These are phyloP conservation scores for Lathyrus tuberosus DNA, from an alignment of 306 rosid species.

Conservation along the genomic window DNA sequence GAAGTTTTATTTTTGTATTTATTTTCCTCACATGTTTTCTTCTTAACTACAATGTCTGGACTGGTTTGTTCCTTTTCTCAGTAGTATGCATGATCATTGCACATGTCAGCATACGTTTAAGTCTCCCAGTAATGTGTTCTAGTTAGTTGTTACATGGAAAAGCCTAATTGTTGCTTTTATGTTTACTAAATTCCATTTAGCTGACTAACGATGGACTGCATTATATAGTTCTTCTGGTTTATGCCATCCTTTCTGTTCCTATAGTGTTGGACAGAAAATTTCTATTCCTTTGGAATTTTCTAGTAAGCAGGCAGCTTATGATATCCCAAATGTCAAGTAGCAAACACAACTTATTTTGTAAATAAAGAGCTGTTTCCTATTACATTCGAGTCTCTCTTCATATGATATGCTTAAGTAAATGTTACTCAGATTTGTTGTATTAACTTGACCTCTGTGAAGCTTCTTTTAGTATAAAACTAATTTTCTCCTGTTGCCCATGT, in stretches of 20 bases:
- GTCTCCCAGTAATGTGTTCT: not conserved
- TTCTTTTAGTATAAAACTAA: slow-evolving; percentile 26
- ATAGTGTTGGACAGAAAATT: slow-evolving; percentile 3
- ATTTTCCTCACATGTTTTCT: slow-evolving; percentile 23
- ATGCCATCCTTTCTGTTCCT: slow-evolving; percentile 24
- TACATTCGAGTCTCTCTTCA: not conserved
- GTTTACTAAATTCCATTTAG: slow-evolving; percentile 23
- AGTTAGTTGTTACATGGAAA: slow-evolving; percentile 4
- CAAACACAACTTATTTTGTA: slow-evolving; percentile 19
- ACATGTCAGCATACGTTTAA: not conserved
- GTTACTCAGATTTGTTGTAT: slow-evolving; percentile 31
- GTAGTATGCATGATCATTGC: slow-evolving; percentile 5
- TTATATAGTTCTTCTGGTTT: not conserved
- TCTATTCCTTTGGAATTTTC: not conserved
- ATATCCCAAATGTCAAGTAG: slow-evolving; percentile 26
- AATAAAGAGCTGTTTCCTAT: slow-evolving; percentile 8
- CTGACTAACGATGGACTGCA: slow-evolving; percentile 5
- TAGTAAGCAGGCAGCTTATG: slow-evolving; percentile 15
- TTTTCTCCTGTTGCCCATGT: slow-evolving; percentile 19
- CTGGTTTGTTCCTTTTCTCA: slow-evolving; percentile 24
- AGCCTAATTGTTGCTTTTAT: slow-evolving; percentile 18
- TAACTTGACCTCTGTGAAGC: slow-evolving; percentile 30
- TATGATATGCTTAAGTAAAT: slow-evolving; percentile 18
- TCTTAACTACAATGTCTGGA: slow-evolving; percentile 21
- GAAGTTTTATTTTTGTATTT: not conserved